Evolutionary conservation across 129 eudicot genomes (phyloP).

Genomic region (Tagetes erecta): DNA sequence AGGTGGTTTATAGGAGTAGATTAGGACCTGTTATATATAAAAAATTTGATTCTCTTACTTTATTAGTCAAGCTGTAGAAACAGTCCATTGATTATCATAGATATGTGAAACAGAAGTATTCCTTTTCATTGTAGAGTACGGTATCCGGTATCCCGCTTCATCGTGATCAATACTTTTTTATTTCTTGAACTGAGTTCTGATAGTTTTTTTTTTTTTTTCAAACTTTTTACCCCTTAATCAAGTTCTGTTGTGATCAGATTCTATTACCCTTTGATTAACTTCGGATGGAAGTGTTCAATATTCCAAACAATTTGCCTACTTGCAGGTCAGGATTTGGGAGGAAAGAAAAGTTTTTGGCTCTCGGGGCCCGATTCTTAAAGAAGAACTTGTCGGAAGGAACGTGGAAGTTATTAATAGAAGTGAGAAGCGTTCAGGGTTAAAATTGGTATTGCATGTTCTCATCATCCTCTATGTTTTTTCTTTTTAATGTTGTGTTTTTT

Average conservation of each 20-base stretch:
- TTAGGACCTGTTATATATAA: too few species aligned
- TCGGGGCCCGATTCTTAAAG: constrained; percentile 79
- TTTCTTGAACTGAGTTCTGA: not conserved
- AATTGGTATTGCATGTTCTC: constrained; percentile 46
- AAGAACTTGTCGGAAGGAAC: constrained; percentile 67
- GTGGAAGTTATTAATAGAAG: constrained; percentile 47
- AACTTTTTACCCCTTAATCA: not conserved
- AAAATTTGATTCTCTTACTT: too few species aligned
- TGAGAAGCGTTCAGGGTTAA: constrained; percentile 44
- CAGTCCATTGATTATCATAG: too few species aligned
- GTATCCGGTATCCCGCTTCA: too few species aligned
- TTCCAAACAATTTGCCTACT: not conserved
- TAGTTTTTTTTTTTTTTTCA: not conserved
- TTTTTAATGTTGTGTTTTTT: not conserved
- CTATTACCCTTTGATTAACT: not conserved
- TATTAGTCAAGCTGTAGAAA: too few species aligned
- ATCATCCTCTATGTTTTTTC: not conserved
- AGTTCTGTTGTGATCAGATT: not conserved
- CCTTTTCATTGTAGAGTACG: too few species aligned
- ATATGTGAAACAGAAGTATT: too few species aligned
- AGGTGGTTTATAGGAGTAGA: too few species aligned
- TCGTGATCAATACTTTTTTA: too few species aligned
- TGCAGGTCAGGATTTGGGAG: constrained; percentile 80
- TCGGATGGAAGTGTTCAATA: not conserved
- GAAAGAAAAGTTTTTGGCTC: constrained; percentile 97